Percentiles rank a stretch among this genome's conserved stretches.
Conservation (phyloP, 768 basidiomycete genomes). For the Pulveroboletus sp. region DNA sequence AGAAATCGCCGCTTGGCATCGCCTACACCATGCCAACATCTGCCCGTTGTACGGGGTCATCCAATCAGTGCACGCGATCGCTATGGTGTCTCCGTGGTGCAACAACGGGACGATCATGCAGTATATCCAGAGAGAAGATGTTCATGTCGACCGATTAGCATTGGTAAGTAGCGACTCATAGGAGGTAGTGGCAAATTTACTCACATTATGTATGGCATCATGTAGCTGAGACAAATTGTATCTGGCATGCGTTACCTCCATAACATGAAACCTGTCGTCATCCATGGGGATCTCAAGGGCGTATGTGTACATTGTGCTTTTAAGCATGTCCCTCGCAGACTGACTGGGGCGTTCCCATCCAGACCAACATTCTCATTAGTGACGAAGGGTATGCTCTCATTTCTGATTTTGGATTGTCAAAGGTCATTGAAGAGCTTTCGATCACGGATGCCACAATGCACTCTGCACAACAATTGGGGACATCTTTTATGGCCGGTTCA, state of each 20-base stretch:
- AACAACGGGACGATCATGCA: slow-evolving; percentile 52
- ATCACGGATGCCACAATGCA: slow-evolving; percentile 25
- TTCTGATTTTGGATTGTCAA: slow-evolving; percentile 60
- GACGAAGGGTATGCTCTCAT: slow-evolving; percentile 50
- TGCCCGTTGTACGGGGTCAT: slow-evolving; percentile 53
- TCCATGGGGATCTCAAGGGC: slow-evolving; percentile 63
- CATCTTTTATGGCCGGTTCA: slow-evolving; percentile 33
- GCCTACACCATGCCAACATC: slow-evolving; percentile 52
- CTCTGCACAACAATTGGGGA: slow-evolving; percentile 26
- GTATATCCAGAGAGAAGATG: slow-evolving; percentile 43
- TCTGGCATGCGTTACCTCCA: slow-evolving; percentile 58
- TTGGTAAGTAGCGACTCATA: slow-evolving; percentile 36
- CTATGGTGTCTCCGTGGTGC: slow-evolving; percentile 66
- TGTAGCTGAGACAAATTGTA: slow-evolving; percentile 51
- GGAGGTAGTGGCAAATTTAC: background rate
- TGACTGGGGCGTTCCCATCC: background rate
- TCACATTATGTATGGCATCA: background rate
- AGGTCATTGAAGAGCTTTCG: slow-evolving; percentile 51
- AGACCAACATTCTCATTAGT: slow-evolving; percentile 58
- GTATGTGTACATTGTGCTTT: slow-evolving; percentile 30
- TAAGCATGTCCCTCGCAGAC: background rate
- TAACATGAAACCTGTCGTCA: slow-evolving; percentile 47
- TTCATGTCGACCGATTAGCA: slow-evolving; percentile 40
- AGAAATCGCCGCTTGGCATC: slow-evolving; percentile 56
- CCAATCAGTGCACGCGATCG: slow-evolving; percentile 47